phyloP scores from a whole-genome alignment of 2,329 filamentous ascomycete species.

The Aureobasidium sp. region DNA sequence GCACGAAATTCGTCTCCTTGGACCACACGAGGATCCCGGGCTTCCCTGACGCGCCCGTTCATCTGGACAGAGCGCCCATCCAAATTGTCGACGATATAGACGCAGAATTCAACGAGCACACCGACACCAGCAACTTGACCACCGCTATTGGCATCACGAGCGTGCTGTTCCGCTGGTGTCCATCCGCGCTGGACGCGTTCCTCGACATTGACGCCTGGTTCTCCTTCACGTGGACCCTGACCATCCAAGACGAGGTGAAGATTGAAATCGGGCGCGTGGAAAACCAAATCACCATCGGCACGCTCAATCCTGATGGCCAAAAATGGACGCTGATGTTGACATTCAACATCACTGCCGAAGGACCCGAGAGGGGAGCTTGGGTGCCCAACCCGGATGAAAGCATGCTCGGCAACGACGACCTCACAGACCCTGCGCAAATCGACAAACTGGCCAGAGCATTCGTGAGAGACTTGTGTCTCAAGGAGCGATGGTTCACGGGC shows the following conservation, averaged over 20 bases:
- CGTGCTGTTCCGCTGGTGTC: conserved; percentile 18
- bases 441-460: conserved; percentile 9
- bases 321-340: conserved; percentile 18
- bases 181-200: conserved; percentile 16
- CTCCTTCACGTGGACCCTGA: conserved; percentile 18
- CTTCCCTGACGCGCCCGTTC: background rate
- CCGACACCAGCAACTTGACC: conserved; percentile 7
- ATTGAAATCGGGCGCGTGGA: conserved; percentile 19
- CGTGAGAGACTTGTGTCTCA: conserved; percentile 12
- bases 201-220: conserved; percentile 18
- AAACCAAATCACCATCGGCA: conserved; percentile 17
- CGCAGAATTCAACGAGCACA: background rate
- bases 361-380: conserved; percentile 7
- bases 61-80: background rate
- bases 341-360: conserved; percentile 9
- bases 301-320: conserved; percentile 13
- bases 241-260: conserved; percentile 7
- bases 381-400: conserved; percentile 8
- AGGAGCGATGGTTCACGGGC: conserved; percentile 16
- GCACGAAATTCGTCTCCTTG: background rate
- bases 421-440: conserved; percentile 7
- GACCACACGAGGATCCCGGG: background rate
- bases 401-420: conserved; percentile 21
- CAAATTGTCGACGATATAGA: background rate
- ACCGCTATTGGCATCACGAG: conserved; percentile 17